Evolutionary conservation across 352 stramenopile genomes (phyloP), one percentile per base, ranked within the genome.

Genomic region (Phytophthora citricola): DNA sequence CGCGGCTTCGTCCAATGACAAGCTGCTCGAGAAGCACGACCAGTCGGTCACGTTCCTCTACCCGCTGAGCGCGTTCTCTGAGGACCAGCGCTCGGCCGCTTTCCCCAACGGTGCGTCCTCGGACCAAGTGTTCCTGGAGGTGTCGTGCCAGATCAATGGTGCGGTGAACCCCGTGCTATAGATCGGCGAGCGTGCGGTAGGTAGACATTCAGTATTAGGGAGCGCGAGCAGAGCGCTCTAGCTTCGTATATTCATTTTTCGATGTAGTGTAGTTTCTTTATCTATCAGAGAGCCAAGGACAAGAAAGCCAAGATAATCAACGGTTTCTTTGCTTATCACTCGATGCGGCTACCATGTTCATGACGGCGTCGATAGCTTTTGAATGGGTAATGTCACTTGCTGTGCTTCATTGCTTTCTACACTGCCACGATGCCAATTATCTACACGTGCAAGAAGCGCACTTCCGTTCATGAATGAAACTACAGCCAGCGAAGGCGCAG

Each of bases 21-120:
- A 71, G 45, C 36, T 79, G 38, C 44, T 85, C 7, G 69, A 71
- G 20, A 69, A 70, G 45, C 63, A 72, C 46, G 81, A 89, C 32
- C 76, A 90, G 75, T 88, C 85, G 48, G 76, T 95, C 54, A 91
- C 85, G 69, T 95, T 95, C 67, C 54, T 95, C 24, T 95, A 95
- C 60, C 87, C 87, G n/a, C 73, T 95, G 74, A 90, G 82, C 41
- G 87, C 85, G 15, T 93, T 93, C 59, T 79, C 78, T 2, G 70
- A 75, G 26, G 83, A 90, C 27, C 62, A 81, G 56, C 75, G 77
- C 46, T 75, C 71, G 40, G 66, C 62, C 46, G 75, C 71, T 3
- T 75, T 75, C 27, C 58, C 63, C 20, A 53, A 66, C 20, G 49
- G 60, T 11, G 61, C 63, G 17, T 29, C 63, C 2, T 75, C 72